These are phyloP conservation scores for Helianthus annuus DNA, from an alignment of 129 eudicot genomes.

Conservation along the genomic window DNA sequence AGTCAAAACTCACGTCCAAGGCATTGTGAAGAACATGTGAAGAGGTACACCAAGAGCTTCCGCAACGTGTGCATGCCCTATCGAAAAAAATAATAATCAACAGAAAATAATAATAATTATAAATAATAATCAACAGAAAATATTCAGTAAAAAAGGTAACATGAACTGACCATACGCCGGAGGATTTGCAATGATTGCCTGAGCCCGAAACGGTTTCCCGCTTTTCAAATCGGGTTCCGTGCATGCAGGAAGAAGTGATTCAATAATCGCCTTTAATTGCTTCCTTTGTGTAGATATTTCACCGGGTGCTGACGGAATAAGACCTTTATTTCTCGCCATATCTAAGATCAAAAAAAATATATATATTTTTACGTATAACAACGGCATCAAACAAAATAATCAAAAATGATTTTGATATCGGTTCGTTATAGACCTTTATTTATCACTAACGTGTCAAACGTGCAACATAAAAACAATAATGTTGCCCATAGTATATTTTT, in stretches of 20 bases:
- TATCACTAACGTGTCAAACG: neutral
- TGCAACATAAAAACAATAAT: neutral
- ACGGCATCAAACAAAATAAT: neutral
- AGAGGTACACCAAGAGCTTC: slow-evolving; percentile 99
- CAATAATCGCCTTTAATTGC: slow-evolving; percentile 85
- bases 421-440: neutral
- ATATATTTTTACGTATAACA: neutral
- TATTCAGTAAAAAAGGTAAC: slow-evolving; percentile 7
- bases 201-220: slow-evolving; percentile 80
- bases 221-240: slow-evolving; percentile 68
- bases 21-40: slow-evolving; percentile 98
- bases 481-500: neutral
- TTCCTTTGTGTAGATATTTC: slow-evolving; percentile 79
- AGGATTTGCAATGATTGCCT: slow-evolving; percentile 97
- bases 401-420: neutral
- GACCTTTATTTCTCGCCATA: slow-evolving; percentile 95
- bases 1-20: slow-evolving; percentile 86
- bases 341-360: slow-evolving; percentile 37
- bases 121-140: neutral
- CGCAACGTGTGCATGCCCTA: slow-evolving; percentile 96
- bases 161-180: slow-evolving; percentile 85
- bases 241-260: slow-evolving; percentile 96
- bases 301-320: slow-evolving; percentile 87
- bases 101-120: neutral
- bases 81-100: slow-evolving; percentile 4